These are phyloP conservation scores for Botryotinia globosa DNA, from an alignment of 2,329 filamentous ascomycete genomes.

Conservation along the genomic window DNA sequence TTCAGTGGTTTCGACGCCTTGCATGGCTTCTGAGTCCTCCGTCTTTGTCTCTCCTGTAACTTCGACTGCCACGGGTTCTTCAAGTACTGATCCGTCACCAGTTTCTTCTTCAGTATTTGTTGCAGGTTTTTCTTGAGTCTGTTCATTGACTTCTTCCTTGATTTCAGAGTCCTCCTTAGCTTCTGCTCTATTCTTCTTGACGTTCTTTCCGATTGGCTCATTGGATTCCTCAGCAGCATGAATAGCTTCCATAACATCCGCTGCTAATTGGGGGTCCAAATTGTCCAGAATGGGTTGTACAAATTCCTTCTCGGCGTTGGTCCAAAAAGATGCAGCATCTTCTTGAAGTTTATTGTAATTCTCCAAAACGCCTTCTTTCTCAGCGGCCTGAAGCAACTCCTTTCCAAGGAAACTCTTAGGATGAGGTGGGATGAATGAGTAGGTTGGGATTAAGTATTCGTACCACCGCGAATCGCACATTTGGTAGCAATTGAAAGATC, in stretches of 20 bases:
- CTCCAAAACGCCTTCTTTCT: slow-evolving; percentile 69
- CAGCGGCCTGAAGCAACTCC: slow-evolving; percentile 74
- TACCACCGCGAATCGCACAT: slow-evolving; percentile 94
- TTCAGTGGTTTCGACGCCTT: background rate
- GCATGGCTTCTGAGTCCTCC: background rate
- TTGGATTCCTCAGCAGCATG: slow-evolving; percentile 42
- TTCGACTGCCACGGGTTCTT: background rate
- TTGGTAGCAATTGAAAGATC: slow-evolving; percentile 91
- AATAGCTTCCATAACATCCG: slow-evolving; percentile 60
- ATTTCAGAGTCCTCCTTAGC: background rate
- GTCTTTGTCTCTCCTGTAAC: background rate
- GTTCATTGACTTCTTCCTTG: background rate
- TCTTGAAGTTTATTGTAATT: slow-evolving; percentile 66
- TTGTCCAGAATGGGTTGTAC: slow-evolving; percentile 67
- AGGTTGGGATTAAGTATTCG: slow-evolving; percentile 92
- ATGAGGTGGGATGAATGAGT: slow-evolving; percentile 89
- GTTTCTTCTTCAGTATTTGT: background rate
- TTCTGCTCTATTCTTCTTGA: slow-evolving; percentile 15
- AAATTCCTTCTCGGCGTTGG: slow-evolving; percentile 73
- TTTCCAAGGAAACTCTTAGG: slow-evolving; percentile 82
- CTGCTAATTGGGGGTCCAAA: slow-evolving; percentile 62
- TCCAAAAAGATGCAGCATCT: slow-evolving; percentile 81
- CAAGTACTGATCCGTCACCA: background rate
- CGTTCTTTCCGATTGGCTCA: slow-evolving; percentile 18
- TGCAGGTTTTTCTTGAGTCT: slow-evolving; percentile 11